Base-by-base conservation (phyloP, 805 yeast genomes). In the Torulaspora microellipsoides region DNA sequence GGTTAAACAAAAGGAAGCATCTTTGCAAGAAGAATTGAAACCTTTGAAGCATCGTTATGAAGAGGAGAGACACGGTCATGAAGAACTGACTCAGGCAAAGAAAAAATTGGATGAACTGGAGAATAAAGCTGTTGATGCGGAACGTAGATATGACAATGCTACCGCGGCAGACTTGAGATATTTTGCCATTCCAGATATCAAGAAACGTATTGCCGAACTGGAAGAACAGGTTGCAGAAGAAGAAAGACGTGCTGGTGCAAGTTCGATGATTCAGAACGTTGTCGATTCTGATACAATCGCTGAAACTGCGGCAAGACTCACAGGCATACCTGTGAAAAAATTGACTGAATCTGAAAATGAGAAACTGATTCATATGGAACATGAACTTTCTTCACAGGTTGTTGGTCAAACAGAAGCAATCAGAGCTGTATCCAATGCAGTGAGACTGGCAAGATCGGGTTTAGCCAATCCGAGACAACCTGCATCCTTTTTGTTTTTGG, bases 391-490 rank as follows among this genome's bases (percentile, higher is more conserved):
- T 15, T 68, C 78, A 11, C 81, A 78, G 46, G 99, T 93, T 54
- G 96, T 93, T 53, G 99, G 99, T 31, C 99, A 93, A 70, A 73
- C 83, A 48, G 96, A 87, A 49, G 99, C 99, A 1, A 95, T 93
- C 47, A 88, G 84, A 65, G 96, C 97, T 1, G 99, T 93, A 33
- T 79, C 98, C 8, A 91, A 93, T 64, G 95, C 98, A 4, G 86
- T 93, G 43, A 80, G 99, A 67, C 75, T 93, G 56, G 80, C 87
- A 13, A 80, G 99, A 64, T 90, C 98, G 9, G 99, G 99, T 15
- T 75, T 93, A 52, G 85, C 96, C 17, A 93, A 93, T 65, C 99
- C 99, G 42, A 78, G 89, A 66, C 96, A 95, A 54, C 99, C 99
- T 5, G 88, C 98, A 0, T 86, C 96, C 11, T 93, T 93, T 77